Conservation (phyloP, 1,284 basidiomycete species). For the Rhodotorula sp. region DNA sequence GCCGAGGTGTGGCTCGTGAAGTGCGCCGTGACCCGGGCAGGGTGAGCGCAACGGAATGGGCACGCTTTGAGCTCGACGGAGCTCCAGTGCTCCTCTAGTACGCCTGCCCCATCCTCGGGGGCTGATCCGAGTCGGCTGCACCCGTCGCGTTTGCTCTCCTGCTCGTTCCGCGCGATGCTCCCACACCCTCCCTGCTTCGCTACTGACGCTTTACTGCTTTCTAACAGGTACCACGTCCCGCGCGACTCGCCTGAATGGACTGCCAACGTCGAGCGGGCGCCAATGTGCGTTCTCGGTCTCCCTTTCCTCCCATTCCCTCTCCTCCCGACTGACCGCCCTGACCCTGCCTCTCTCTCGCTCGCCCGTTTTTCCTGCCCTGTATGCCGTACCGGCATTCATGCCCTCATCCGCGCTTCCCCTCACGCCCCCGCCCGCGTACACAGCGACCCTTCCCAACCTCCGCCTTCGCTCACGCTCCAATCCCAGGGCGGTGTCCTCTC, state of each 20-base stretch:
- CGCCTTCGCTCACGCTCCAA: neutral
- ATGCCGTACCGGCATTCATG: too few relatives aligned
- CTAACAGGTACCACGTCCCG: slow-evolving; percentile 6
- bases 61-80: too few relatives aligned
- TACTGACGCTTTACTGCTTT: too few relatives aligned
- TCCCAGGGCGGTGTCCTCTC: neutral
- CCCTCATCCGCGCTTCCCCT: neutral
- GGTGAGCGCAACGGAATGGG: too few relatives aligned
- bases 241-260: slow-evolving; percentile 1
- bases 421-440: neutral
- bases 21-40: too few relatives aligned
- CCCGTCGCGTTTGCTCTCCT: too few relatives aligned
- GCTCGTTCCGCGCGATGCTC: too few relatives aligned
- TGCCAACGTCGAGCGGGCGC: neutral
- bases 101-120: too few relatives aligned
- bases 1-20: too few relatives aligned
- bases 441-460: neutral
- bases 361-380: too few relatives aligned
- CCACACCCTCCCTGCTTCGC: too few relatives aligned
- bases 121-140: neutral
- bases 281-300: neutral
- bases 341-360: neutral
- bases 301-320: neutral
- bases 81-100: too few relatives aligned
- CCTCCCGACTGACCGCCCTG: neutral